Evolutionary conservation across 108 stramenopile genomes (phyloP).

Genomic region (Cafeteria roenbergensis): DNA sequence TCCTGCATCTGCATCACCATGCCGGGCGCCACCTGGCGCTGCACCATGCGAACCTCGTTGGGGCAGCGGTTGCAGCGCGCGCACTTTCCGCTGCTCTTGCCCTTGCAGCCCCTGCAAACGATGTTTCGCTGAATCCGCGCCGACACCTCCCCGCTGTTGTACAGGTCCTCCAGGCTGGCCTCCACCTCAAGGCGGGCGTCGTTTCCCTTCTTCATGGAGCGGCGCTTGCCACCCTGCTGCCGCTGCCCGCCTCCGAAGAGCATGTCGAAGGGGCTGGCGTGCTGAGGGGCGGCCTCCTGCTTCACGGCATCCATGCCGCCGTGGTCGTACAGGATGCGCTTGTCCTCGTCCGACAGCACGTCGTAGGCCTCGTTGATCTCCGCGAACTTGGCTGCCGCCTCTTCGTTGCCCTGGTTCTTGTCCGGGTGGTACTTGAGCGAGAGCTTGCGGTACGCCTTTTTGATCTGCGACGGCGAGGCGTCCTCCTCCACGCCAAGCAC

Average conservation of each 20-base stretch:
- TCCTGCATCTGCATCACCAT: conserved; percentile 26
- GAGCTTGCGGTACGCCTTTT: conserved; percentile 46
- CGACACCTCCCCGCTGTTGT: conserved; percentile 18
- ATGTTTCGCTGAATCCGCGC: conserved; percentile 18
- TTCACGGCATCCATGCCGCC: conserved; percentile 41
- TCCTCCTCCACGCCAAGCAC: conserved; percentile 19
- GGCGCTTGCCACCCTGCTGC: background rate
- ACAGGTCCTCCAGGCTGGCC: conserved; percentile 23
- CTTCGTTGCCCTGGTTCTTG: conserved; percentile 17
- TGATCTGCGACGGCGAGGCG: conserved; percentile 14
- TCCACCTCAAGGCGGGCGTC: conserved; percentile 16
- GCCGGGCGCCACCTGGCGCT: conserved; percentile 22
- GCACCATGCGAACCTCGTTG: conserved; percentile 18
- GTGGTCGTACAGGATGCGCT: conserved; percentile 37
- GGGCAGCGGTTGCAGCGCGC: conserved; percentile 20
- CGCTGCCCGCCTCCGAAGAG: conserved; percentile 27
- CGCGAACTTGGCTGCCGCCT: conserved; percentile 39
- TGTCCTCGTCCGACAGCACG: conserved; percentile 39
- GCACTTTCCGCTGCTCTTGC: conserved; percentile 5
- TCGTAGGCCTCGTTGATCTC: conserved; percentile 46
- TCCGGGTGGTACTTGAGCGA: conserved; percentile 48
- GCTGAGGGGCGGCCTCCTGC: conserved; percentile 13
- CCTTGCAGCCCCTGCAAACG: conserved; percentile 18
- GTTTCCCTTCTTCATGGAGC: conserved; percentile 9
- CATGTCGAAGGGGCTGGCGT: conserved; percentile 14